phyloP scores from a whole-genome alignment of 805 yeast species.

The Suhomyces canberraensis region DNA sequence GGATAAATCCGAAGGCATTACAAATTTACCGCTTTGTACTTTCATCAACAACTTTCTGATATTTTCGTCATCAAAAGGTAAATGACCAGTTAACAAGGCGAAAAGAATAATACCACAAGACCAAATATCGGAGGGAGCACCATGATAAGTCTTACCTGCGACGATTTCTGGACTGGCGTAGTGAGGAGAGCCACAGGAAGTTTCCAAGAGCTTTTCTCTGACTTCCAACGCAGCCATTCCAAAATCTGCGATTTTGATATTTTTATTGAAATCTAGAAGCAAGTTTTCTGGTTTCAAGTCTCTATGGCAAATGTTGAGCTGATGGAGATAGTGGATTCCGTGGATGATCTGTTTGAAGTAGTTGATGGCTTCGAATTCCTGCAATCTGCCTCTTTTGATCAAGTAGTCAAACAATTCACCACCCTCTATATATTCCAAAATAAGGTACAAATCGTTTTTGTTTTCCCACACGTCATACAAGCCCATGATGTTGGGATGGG shows the following conservation, averaged over 20 bases:
- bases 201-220: conserved; percentile 76
- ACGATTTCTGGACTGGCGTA: conserved; percentile 98
- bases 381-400: conserved; percentile 83
- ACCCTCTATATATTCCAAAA: conserved; percentile 93
- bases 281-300: conserved; percentile 83
- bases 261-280: conserved; percentile 74
- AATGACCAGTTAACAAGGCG: conserved; percentile 89
- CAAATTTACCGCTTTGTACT: conserved; percentile 86
- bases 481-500: conserved; percentile 76
- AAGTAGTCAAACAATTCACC: conserved; percentile 93
- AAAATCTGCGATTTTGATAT: conserved; percentile 95
- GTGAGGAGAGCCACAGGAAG: conserved; percentile 97
- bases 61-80: conserved; percentile 96
- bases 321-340: conserved; percentile 83
- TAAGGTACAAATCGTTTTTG: conserved; percentile 76
- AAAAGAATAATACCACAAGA: conserved; percentile 94
- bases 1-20: conserved; percentile 77
- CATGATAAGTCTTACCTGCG: conserved; percentile 91
- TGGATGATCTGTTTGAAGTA: conserved; percentile 84
- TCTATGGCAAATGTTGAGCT: conserved; percentile 83
- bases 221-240: conserved; percentile 98
- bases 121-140: conserved; percentile 97
- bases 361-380: conserved; percentile 84
- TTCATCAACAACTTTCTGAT: conserved; percentile 81
- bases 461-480: conserved; percentile 87